Base-by-base conservation (phyloP, 2,329 filamentous ascomycete species). In the Teratosphaeria nubilosa region DNA sequence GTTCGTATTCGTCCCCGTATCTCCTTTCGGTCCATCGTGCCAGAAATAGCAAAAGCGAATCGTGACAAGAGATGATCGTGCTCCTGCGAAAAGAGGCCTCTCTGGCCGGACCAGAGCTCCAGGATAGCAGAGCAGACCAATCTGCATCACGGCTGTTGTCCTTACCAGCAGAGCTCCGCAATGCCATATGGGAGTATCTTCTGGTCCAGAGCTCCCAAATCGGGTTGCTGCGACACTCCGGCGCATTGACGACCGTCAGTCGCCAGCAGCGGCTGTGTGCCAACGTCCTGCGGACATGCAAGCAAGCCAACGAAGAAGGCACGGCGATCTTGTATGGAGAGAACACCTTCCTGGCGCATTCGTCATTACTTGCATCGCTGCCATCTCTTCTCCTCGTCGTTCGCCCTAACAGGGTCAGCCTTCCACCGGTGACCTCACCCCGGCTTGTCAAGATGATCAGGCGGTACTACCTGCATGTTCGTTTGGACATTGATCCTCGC, bases 141-240 rank as follows among this genome's bases (percentile, higher is more conserved):
- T 59, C 51, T 16, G 22, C 58, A 37, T 65, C 58, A 27, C 63
- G 57, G 25, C 65, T 77, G 59, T 73, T 77, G 69, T 66, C 62
- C 25, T 76, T 87, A 1, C 78, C 86, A 32, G 75, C 77, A 7
- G 84, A 87, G 65, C 76, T 87, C 3, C 78, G 79, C 41, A 81
- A 85, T 57, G 78, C 84, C 64, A 80, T 87, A 50, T 80, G 75
- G 68, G 27, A n/a, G 24, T 56, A 51, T 34, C n/a, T 56, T 25
- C 55, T 56, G 41, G 55, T 56, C 9, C 55, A 53, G 16, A 50
- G 22, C 50, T 56, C 41, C 20, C 13, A 20, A 20, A 16, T 34
- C 22, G 22, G 13, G 27, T 37, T 31, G 37, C 30, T 34, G 52
- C 13, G 48, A 45, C 22, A 64, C 63, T 32, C 51, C 41, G 59